Base-by-base conservation (phyloP, 306 rosid species). In the Prunus salicina region DNA sequence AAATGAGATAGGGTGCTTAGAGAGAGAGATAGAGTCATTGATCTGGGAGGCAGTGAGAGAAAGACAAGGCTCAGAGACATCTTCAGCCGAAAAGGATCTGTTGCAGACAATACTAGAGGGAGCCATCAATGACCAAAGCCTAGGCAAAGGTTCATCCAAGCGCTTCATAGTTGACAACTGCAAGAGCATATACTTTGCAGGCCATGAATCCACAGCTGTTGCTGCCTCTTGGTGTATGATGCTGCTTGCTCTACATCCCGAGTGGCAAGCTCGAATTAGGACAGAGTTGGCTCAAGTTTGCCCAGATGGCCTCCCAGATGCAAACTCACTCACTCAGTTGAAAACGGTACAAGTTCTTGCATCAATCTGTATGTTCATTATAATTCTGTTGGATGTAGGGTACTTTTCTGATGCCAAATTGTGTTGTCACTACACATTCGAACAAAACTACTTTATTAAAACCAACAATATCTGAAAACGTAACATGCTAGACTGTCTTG, bases 101-200 rank as follows among this genome's bases (percentile, higher is more conserved):
- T 79, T 95, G 90, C 98, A 90, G 84, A 67, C 82, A 22, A 76
- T 95, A 19, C 64, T 95, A 51, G 92, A 88, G 71, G 88, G 88
- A 55, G 89, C 96, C 19, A 82, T 57, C 67, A 69, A 47, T 16
- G 97, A 95, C 81, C 77, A 84, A 61, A 77, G 72, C 72, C 13
- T 90, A 0, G 91, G 81, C 53, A 77, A 82, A 32, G 90, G 85
- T 0, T 79, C 90, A 4, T 88, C 96, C 5, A 95, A 86, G 73
- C 61, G 80, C 4, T 92, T 95, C 87, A 86, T 92, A 15, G 97
- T 95, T 64, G 99, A 95, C 67, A 95, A 95, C 28, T 90, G 99
- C 86, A 95, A 95, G 86, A 89, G 77, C 83, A 92, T 95, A 11
- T 95, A 95, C 82, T 95, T 95, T 75, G 97, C 99, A 16, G 99